Conservation (phyloP, 164 flowering plant genomes). For the Sextonia rubra region DNA sequence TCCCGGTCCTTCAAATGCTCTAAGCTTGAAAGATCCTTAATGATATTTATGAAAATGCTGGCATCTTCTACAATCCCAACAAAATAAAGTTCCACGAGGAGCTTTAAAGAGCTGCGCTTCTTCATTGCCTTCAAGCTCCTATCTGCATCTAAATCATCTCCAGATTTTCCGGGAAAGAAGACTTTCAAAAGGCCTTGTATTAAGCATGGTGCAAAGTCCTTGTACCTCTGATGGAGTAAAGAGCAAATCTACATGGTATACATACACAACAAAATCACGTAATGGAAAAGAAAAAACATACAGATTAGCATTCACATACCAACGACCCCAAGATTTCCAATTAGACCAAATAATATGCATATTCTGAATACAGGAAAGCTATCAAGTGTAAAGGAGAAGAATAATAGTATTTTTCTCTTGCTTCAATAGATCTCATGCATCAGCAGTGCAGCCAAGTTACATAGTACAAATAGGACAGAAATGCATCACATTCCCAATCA, state of each 20-base stretch:
- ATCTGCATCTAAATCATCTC: constrained; percentile 77
- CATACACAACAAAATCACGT: not conserved
- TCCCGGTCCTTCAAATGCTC: constrained; percentile 93
- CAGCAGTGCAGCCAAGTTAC: too few species aligned
- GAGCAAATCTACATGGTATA: constrained; percentile 66
- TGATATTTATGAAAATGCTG: constrained; percentile 60
- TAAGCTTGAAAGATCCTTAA: constrained; percentile 78
- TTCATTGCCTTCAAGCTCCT: constrained; percentile 83
- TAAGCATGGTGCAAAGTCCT: constrained; percentile 81
- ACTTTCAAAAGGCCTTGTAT: constrained; percentile 80
- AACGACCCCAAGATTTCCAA: not conserved
- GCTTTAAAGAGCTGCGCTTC: constrained; percentile 85
- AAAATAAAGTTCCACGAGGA: constrained; percentile 86
- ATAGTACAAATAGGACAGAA: too few species aligned
- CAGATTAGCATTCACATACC: not conserved
- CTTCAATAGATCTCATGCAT: too few species aligned
- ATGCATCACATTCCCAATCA: too few species aligned
- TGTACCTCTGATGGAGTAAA: constrained; percentile 95
- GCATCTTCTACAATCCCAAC: constrained; percentile 88
- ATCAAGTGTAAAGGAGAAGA: too few species aligned
- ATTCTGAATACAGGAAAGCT: too few species aligned
- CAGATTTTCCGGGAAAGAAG: constrained; percentile 81
- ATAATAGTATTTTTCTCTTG: too few species aligned
- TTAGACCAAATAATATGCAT: not conserved
- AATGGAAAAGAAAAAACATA: not conserved